These are phyloP conservation scores for Penicillium egyptiacum DNA, from an alignment of 495 filamentous ascomycete genomes.

Conservation along the genomic window DNA sequence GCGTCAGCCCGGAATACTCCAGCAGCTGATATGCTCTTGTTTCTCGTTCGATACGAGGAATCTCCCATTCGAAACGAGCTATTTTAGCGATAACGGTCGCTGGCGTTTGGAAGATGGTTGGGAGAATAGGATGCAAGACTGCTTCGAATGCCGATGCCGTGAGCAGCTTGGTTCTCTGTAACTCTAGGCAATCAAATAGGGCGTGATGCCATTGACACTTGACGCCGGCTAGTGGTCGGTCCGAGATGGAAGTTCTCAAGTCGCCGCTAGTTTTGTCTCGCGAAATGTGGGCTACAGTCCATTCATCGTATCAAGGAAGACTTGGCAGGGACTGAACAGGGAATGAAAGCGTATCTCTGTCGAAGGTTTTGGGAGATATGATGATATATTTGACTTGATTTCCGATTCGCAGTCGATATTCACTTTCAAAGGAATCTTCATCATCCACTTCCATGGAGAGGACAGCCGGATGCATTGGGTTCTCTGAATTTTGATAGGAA, in stretches of 20 bases:
- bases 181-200: slow-evolving; percentile 16
- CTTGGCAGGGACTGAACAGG: slow-evolving; percentile 5
- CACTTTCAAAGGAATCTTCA: slow-evolving; percentile 7
- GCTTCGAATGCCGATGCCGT: slow-evolving; percentile 20
- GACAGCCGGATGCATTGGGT: slow-evolving; percentile 7
- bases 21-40: slow-evolving; percentile 2
- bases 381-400: slow-evolving; percentile 7
- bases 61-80: slow-evolving; percentile 11
- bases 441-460: slow-evolving; percentile 11
- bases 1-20: neutral
- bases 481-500: neutral
- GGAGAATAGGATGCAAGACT: slow-evolving; percentile 6
- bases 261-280: slow-evolving; percentile 17
- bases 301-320: slow-evolving; percentile 8
- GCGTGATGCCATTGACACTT: slow-evolving; percentile 14
- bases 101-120: slow-evolving; percentile 1
- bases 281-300: slow-evolving; percentile 15
- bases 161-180: slow-evolving; percentile 16
- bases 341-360: slow-evolving; percentile 11
- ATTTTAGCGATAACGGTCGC: slow-evolving; percentile 16
- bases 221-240: slow-evolving; percentile 11
- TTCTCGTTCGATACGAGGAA: slow-evolving; percentile 1
- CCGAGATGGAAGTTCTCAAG: slow-evolving; percentile 11
- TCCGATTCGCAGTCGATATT: slow-evolving; percentile 10
- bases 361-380: slow-evolving; percentile 9